Evolutionary conservation across 1,284 basidiomycete genomes (phyloP), one percentile per base, ranked within the genome.

Genomic region (Fistulinella staudtii): DNA sequence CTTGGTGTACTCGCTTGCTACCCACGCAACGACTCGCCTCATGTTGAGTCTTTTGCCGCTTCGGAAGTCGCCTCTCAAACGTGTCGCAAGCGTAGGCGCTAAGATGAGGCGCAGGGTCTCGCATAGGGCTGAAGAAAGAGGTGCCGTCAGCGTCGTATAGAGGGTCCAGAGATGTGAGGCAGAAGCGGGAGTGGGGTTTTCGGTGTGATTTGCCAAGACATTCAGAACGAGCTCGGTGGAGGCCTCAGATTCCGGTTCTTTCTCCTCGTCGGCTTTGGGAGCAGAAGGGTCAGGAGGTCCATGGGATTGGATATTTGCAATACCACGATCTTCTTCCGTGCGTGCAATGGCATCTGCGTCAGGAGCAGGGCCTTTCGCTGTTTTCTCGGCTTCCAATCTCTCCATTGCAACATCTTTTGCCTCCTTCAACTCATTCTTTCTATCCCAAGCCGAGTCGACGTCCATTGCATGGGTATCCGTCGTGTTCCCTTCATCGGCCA

Each of bases 1-100:
- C 68, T 99, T 99, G 46, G 94, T 97, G 72, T 93, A 99, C 70
- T 99, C 96, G 65, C 89, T 93, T 8, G 96, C 96, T 55, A 99
- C 95, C 73, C 97, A 99, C 2, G 92, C 85, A 45, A 99, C 93
- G 65, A 99, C 94, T 73, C 96, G 96, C 66, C 95, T 93, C 95
- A 99, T 98, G 69, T 99, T 99, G 36, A 99, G 80, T 20, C 96
- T 80, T 70, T 99, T 99, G 41, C 96, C 96, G 0, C 92, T 97
- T 36, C 95, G 89, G 68, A 96, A 99, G 71, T 99, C 96, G 35
- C 96, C 96, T 66, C 90, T 89, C 33, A 99, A 77, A 21, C 96
- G 82, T 9, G 95, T 97, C 2, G 96, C 93, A 33, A 90, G 75
- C 0, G 95, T 98, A 0, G 96, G 96, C 49, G 94, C 93, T 20